Evolutionary conservation across 495 filamentous ascomycete genomes (phyloP).

Genomic region (Trichoderma virens): DNA sequence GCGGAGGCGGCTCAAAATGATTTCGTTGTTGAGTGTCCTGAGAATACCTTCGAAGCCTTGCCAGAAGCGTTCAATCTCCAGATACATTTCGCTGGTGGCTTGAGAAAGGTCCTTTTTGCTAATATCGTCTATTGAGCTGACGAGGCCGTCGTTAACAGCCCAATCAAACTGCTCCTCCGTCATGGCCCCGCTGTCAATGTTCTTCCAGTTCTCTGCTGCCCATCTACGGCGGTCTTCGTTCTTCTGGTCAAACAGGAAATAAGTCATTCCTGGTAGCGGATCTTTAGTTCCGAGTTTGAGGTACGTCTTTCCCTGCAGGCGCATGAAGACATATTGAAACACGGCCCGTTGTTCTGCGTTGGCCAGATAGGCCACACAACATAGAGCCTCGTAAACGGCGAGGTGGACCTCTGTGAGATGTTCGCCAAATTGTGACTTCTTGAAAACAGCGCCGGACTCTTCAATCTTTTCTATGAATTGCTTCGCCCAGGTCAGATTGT

Average conservation of each 20-base stretch:
- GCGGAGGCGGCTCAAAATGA: constrained; percentile 69
- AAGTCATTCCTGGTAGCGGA: constrained; percentile 69
- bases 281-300: constrained; percentile 55
- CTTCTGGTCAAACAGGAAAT: constrained; percentile 62
- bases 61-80: constrained; percentile 61
- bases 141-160: constrained; percentile 63
- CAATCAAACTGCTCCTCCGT: constrained; percentile 70
- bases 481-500: constrained; percentile 23
- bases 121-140: constrained; percentile 25
- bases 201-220: constrained; percentile 58
- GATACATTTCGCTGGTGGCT: constrained; percentile 24
- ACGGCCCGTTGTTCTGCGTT: constrained; percentile 31
- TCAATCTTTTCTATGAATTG: constrained; percentile 30
- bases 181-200: constrained; percentile 44
- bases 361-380: constrained; percentile 39
- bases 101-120: constrained; percentile 28
- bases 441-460: constrained; percentile 21
- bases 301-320: constrained; percentile 63
- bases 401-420: constrained; percentile 31
- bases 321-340: constrained; percentile 71
- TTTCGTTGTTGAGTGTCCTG: constrained; percentile 58
- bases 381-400: constrained; percentile 47
- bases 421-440: constrained; percentile 20
- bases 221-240: constrained; percentile 10
- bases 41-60: constrained; percentile 63